Evolutionary conservation across 306 rosid genomes (phyloP), one percentile per base, ranked within the genome.

Genomic region (Prunus armeniaca): DNA sequence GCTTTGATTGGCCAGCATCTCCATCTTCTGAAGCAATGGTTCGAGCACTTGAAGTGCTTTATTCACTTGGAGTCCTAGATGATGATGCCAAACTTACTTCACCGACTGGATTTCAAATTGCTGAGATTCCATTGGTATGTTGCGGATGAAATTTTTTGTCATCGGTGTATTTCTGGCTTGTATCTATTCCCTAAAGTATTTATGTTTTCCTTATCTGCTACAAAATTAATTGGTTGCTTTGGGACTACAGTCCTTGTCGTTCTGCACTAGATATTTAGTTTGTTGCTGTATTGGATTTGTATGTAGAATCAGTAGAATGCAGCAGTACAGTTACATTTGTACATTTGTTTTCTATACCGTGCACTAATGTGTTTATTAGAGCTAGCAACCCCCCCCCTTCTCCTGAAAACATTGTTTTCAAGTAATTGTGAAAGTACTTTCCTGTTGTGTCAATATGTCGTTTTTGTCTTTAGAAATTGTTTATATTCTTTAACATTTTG

Each of bases 1-100:
- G 98, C 80, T 94, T 94, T 86, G 96, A 94, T 79, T 94, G 96
- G 98, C 98, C 91, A 62, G 93, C 97, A 54, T 88, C 98, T 86
- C 98, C 98, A 67, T 90, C 97, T 67, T 86, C 96, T 49, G 98
- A 94, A 86, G 91, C 97, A 78, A 90, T 94, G 98, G 86, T 94
- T 80, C 90, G 98, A 51, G 91, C 98, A 2, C 86, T 94, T 22
- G 98, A 94, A 87, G 89, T 94, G 73, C 93, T 94, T 68, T 94
- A 87, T 88, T 94, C 97, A 43, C 96, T 94, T 61, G 96, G 92
- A 56, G 88, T 90, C 73, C 78, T 94, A 87, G 93, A 91, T 77
- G 95, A 90, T 62, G 97, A 94, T 88, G 97, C 95, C 62, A 94
- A 90, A 88, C 97, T 94, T 81, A 90, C 93, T 84, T 86, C 98